phyloP scores from a whole-genome alignment of 768 basidiomycete genomes.

The Lanmaoa pseudosensibilis region DNA sequence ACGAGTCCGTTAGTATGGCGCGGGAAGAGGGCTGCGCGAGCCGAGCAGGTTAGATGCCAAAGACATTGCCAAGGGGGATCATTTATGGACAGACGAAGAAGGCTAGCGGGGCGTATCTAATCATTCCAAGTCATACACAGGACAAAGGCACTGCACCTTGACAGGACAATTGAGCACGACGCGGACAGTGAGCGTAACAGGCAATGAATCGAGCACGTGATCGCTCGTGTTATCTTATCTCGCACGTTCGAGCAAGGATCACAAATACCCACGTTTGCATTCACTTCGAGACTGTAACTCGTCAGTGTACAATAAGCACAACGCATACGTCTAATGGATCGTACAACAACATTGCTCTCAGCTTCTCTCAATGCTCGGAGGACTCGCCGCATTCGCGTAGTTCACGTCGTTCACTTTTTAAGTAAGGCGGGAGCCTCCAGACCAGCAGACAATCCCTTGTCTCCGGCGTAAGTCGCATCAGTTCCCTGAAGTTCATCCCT shows the following conservation, averaged over 20 bases:
- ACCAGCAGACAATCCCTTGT: slow-evolving; percentile 78
- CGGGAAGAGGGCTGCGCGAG: slow-evolving; percentile 19
- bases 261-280: slow-evolving; percentile 11
- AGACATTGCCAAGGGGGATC: slow-evolving; percentile 4
- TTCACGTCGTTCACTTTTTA: slow-evolving; percentile 50
- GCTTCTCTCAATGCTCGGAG: not conserved
- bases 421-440: slow-evolving; percentile 67
- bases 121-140: slow-evolving; percentile 21
- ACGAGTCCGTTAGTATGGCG: slow-evolving; percentile 19
- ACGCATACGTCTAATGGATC: slow-evolving; percentile 28
- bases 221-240: slow-evolving; percentile 25
- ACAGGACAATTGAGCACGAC: slow-evolving; percentile 7
- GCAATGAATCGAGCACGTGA: slow-evolving; percentile 21
- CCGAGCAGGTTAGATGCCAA: slow-evolving; percentile 14
- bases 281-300: slow-evolving; percentile 17
- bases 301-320: slow-evolving; percentile 29
- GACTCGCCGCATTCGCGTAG: not conserved
- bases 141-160: slow-evolving; percentile 26
- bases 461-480: slow-evolving; percentile 72
- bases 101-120: slow-evolving; percentile 3
- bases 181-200: slow-evolving; percentile 8
- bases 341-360: slow-evolving; percentile 23
- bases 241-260: slow-evolving; percentile 9
- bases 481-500: slow-evolving; percentile 75
- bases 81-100: slow-evolving; percentile 5